A percentile compares a stretch with the other conserved stretches of the same genome.
phyloP scores from a whole-genome alignment of 208 protist species.

The Angomonas ambiguus region DNA sequence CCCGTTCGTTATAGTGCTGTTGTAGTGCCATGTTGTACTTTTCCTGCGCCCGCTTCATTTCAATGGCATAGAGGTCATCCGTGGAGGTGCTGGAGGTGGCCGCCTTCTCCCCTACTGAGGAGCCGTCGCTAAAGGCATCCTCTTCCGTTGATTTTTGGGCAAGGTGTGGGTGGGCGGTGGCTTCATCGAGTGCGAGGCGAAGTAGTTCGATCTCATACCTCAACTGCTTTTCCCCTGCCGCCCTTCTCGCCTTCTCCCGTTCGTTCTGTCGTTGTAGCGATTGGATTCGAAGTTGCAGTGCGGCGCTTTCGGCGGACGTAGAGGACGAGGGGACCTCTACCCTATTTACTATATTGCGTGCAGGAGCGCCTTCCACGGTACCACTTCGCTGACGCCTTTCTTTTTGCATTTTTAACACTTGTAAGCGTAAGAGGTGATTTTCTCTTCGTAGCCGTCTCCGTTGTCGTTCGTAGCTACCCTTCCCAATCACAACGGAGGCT shows the following conservation, averaged over 20 bases:
- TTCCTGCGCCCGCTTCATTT: background rate
- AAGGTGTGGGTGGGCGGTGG: background rate
- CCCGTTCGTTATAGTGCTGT: background rate
- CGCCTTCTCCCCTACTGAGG: background rate
- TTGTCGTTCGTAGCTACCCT: background rate
- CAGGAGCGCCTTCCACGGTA: background rate
- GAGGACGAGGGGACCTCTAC: background rate
- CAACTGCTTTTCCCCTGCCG: slow-evolving; percentile 25
- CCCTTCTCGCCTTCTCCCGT: slow-evolving; percentile 28
- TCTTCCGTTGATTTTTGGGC: background rate
- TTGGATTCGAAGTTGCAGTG: slow-evolving; percentile 27
- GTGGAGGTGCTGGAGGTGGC: background rate
- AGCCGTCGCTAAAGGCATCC: background rate
- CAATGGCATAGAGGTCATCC: background rate
- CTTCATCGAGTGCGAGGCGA: slow-evolving; percentile 21
- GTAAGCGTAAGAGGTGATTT: slow-evolving; percentile 42
- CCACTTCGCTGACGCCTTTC: slow-evolving; percentile 7
- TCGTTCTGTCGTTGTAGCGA: slow-evolving; percentile 41
- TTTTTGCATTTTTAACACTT: slow-evolving; percentile 41
- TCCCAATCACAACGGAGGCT: background rate
- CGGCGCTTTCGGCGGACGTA: slow-evolving; percentile 9
- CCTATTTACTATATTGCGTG: no score
- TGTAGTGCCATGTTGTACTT: slow-evolving; percentile 5
- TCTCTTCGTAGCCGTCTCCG: slow-evolving; percentile 30
- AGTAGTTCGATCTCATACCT: slow-evolving; percentile 27